A percentile compares a stretch with the other conserved stretches of the same genome.
Conservation (phyloP, 164 flowering plant genomes). For the Chloranthus sessilifolius region DNA sequence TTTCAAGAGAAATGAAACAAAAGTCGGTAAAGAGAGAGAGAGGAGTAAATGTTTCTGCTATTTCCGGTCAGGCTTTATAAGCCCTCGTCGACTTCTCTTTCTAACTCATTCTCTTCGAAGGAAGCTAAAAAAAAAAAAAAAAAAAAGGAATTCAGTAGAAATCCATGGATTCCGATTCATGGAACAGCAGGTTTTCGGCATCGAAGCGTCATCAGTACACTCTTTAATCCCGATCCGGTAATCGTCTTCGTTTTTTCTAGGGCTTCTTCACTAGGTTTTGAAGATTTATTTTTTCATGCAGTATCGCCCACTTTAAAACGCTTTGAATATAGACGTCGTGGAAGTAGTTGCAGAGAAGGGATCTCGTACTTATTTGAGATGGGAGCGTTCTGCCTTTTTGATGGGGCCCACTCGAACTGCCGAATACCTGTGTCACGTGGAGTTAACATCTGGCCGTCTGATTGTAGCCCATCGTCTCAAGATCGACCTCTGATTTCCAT, state of each 20-base stretch:
- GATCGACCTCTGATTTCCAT: no score
- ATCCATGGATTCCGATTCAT: constrained; percentile 5
- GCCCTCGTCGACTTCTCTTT: neutral
- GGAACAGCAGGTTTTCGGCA: constrained; percentile 1
- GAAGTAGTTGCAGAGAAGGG: no score
- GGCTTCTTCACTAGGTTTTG: neutral
- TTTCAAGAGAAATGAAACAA: no score
- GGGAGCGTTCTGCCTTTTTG: no score
- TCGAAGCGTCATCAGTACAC: constrained; percentile 5
- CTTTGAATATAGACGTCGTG: no score
- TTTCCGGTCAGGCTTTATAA: neutral
- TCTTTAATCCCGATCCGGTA: no score
- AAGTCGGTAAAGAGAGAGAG: neutral
- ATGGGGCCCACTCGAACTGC: no score
- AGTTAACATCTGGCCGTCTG: no score
- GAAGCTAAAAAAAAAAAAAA: neutral
- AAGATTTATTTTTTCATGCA: neutral
- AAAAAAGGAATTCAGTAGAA: neutral
- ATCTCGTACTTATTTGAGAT: no score
- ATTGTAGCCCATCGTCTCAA: no score
- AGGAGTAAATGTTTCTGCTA: neutral
- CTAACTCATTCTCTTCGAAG: neutral
- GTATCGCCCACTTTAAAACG: no score
- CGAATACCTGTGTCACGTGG: no score
- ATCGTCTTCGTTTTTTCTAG: neutral